Evolutionary conservation across 257 asterid genomes (phyloP).

Genomic region (Fraxinus cuspidata): DNA sequence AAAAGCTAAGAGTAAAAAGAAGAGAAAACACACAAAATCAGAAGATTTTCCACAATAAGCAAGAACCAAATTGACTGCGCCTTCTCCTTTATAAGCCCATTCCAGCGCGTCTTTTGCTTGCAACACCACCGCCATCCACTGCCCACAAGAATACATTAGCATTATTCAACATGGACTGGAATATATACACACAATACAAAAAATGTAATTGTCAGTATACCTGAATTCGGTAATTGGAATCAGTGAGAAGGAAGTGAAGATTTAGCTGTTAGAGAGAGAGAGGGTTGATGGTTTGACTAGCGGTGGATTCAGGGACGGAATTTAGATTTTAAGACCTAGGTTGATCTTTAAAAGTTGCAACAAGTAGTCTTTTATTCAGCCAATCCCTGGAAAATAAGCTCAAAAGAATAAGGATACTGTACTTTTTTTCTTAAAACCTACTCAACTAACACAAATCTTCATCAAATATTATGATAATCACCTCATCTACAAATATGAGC

Average conservation of each 20-base stretch:
- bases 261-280: neutral
- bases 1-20: neutral
- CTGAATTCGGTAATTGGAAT: neutral
- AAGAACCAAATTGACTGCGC: constrained; percentile 85
- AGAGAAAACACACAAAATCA: constrained; percentile 47
- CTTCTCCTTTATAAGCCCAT: constrained; percentile 96
- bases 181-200: neutral
- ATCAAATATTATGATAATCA: too few relatives aligned
- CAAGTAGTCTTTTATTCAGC: too few relatives aligned
- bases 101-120: constrained; percentile 68
- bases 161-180: neutral
- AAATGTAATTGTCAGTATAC: neutral
- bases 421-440: too few relatives aligned
- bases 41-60: constrained; percentile 76
- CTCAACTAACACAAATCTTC: too few relatives aligned
- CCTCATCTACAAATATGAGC: too few relatives aligned
- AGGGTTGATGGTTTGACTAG: neutral
- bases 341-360: too few relatives aligned
- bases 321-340: too few relatives aligned
- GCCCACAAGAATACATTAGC: constrained; percentile 19
- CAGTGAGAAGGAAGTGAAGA: neutral
- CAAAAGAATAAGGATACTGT: too few relatives aligned
- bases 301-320: neutral
- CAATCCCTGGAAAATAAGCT: too few relatives aligned
- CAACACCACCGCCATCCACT: constrained; percentile 67